A percentile compares a stretch with the other conserved stretches of the same genome.
These are phyloP conservation scores for Conticribra weissflogii DNA, from an alignment of 108 stramenopile species.

Conservation along the genomic window DNA sequence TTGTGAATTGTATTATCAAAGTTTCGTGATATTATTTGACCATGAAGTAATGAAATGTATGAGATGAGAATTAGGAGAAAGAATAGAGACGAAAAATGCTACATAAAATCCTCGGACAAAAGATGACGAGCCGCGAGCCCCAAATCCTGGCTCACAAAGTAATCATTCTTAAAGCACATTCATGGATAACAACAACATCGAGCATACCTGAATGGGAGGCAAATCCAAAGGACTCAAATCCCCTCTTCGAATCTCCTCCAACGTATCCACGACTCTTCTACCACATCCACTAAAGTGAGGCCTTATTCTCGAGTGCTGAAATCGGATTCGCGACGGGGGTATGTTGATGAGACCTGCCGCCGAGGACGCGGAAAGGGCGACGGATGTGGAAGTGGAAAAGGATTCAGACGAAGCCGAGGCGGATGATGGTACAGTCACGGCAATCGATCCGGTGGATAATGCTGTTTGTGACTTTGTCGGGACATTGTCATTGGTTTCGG, in stretches of 20 bases:
- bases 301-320: conserved; percentile 90
- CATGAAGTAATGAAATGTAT: too few relatives aligned
- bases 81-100: background rate
- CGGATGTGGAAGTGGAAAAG: too few relatives aligned
- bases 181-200: too few relatives aligned
- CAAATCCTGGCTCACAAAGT: too few relatives aligned
- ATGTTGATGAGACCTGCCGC: conserved; percentile 51
- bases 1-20: too few relatives aligned
- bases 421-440: background rate
- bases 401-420: too few relatives aligned
- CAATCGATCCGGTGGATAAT: background rate
- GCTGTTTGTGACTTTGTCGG: background rate
- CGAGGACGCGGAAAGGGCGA: too few relatives aligned
- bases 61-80: background rate
- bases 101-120: background rate
- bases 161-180: too few relatives aligned
- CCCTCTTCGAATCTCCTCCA: conserved; percentile 77
- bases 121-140: too few relatives aligned
- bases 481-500: too few relatives aligned
- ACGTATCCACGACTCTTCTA: conserved; percentile 71
- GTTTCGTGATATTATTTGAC: too few relatives aligned
- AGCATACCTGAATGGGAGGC: conserved; percentile 83
- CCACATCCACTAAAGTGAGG: conserved; percentile 92
- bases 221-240: conserved; percentile 63
- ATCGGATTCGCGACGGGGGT: conserved; percentile 83